Percentiles rank a stretch among this genome's conserved stretches.
Conservation (phyloP, 331 rosid species). For the Malus hybrid region DNA sequence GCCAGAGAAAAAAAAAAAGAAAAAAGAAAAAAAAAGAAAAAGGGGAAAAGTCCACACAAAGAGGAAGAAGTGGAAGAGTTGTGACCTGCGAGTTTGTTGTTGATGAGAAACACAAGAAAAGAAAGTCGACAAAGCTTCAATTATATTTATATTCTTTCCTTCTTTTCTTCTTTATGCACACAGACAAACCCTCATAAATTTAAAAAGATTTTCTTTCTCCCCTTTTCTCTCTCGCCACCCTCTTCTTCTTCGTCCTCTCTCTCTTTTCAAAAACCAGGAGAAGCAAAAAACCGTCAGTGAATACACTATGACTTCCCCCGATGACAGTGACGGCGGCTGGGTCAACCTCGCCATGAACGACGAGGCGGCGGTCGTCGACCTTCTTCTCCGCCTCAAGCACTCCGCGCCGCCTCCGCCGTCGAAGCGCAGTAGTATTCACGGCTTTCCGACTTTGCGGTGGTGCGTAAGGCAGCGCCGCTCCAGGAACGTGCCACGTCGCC, state of each 20-base stretch:
- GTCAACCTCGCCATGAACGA: slow-evolving; percentile 44
- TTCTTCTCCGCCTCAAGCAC: slow-evolving; percentile 35
- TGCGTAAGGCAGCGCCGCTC: slow-evolving; percentile 63
- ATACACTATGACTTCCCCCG: background rate
- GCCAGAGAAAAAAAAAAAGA: background rate
- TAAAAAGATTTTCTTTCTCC: background rate
- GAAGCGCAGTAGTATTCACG: background rate
- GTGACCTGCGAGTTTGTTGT: background rate
- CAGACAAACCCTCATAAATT: background rate
- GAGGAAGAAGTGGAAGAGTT: background rate
- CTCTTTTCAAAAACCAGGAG: background rate
- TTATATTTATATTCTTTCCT: background rate
- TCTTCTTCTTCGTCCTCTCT: background rate
- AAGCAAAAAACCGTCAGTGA: background rate
- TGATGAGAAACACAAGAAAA: background rate
- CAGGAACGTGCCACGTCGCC: slow-evolving; percentile 18
- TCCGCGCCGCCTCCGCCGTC: slow-evolving; percentile 3
- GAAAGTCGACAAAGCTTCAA: background rate
- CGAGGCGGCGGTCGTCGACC: slow-evolving; percentile 43
- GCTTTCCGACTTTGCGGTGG: slow-evolving; percentile 30
- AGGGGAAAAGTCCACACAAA: background rate
- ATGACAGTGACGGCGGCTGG: slow-evolving; percentile 47
- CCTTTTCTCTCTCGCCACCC: slow-evolving; percentile 1
- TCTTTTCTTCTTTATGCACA: background rate
- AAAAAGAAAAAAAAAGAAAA: background rate